Evolutionary conservation across 352 stramenopile species (phyloP).

Genomic region (Globisporangium paroecandrum): DNA sequence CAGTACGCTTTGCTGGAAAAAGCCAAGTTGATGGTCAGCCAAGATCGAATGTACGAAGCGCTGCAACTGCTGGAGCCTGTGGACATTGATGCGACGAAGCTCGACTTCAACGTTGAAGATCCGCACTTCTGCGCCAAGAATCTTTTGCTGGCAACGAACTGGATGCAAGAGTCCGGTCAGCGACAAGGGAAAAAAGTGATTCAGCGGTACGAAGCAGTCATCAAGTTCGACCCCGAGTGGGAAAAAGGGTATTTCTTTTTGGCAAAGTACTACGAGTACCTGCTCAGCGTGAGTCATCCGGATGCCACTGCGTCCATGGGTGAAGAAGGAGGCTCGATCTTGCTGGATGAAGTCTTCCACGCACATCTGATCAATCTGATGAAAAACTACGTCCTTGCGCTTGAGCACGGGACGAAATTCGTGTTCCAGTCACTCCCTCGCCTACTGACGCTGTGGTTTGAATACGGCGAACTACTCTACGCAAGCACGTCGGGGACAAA

Average conservation of each 20-base stretch:
- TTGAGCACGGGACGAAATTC: conserved; percentile 91
- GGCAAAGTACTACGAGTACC: conserved; percentile 90
- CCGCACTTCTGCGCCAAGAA: conserved; percentile 78
- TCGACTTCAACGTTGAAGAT: conserved; percentile 78
- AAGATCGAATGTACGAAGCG: conserved; percentile 83
- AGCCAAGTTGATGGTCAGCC: conserved; percentile 75
- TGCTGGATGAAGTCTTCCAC: conserved; percentile 61
- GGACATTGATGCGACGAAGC: conserved; percentile 66
- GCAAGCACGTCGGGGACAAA: conserved; percentile 21
- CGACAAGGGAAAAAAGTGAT: conserved; percentile 93
- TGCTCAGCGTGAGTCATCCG: conserved; percentile 74
- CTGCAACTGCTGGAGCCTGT: conserved; percentile 82
- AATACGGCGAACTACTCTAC: conserved; percentile 88
- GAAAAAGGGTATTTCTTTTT: conserved; percentile 92
- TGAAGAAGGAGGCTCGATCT: conserved; percentile 35
- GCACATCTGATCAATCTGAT: conserved; percentile 88
- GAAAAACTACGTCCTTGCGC: conserved; percentile 90
- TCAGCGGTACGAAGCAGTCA: conserved; percentile 92
- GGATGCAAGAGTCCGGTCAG: conserved; percentile 94
- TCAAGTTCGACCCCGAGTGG: conserved; percentile 92
- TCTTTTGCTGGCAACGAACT: conserved; percentile 93
- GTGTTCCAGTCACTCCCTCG: conserved; percentile 96
- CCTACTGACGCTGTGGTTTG: conserved; percentile 97
- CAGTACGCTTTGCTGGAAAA: conserved; percentile 72
- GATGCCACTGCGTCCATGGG: conserved; percentile 36